A percentile compares a stretch with the other conserved stretches of the same genome.
These are phyloP conservation scores for Phlyctochytrium planicorne DNA, from an alignment of 192 early-diverging fungal genomes.

Conservation along the genomic window DNA sequence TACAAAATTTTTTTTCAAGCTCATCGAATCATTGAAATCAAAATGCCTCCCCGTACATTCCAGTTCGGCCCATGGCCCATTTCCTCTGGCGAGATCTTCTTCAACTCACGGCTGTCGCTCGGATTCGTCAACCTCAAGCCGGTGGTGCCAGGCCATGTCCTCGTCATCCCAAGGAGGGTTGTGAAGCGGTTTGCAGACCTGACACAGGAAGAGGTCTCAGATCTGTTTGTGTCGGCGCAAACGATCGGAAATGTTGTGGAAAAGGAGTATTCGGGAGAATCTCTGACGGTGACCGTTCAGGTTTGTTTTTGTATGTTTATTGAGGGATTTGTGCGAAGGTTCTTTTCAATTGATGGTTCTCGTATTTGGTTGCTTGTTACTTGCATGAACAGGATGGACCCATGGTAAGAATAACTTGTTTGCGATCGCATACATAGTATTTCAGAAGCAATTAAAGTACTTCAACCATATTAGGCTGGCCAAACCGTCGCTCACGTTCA, in stretches of 20 bases:
- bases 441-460: too few relatives aligned
- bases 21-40: too few relatives aligned
- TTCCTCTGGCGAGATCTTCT: constrained; percentile 72
- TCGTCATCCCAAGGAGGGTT: constrained; percentile 69
- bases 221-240: constrained; percentile 82
- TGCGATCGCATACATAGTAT: constrained; percentile 5
- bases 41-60: constrained; percentile 33
- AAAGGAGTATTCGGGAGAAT: constrained; percentile 63
- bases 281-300: constrained; percentile 80
- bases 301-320: constrained; percentile 25
- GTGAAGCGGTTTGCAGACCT: constrained; percentile 76
- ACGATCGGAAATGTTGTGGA: constrained; percentile 74
- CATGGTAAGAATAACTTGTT: background rate
- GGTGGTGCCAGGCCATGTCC: constrained; percentile 64
- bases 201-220: constrained; percentile 73
- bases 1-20: too few relatives aligned
- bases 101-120: constrained; percentile 63
- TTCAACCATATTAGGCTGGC: constrained; percentile 64
- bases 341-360: too few relatives aligned
- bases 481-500: constrained; percentile 91
- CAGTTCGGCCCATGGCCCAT: constrained; percentile 77
- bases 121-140: constrained; percentile 95
- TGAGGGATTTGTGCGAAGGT: too few relatives aligned
- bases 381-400: background rate
- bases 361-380: too few relatives aligned